These are phyloP conservation scores for Penicillium lagena DNA, from an alignment of 495 filamentous ascomycete genomes.

Conservation along the genomic window DNA sequence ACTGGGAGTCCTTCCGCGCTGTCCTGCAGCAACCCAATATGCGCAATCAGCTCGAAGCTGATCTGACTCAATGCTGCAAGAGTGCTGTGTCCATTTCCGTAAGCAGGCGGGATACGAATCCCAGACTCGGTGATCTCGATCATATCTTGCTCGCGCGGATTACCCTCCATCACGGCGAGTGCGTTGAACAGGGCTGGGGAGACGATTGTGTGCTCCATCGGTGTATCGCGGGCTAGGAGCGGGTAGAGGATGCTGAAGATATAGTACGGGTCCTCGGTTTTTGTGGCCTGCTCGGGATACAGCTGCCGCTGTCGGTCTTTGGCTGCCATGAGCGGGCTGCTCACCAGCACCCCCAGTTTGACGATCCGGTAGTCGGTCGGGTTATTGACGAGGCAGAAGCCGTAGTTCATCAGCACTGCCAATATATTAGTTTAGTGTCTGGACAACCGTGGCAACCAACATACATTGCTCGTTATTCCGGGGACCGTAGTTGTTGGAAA, in stretches of 20 bases:
- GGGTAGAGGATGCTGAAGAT: conserved; percentile 43
- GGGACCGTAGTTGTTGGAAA: conserved; percentile 64
- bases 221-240: conserved; percentile 22
- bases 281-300: conserved; percentile 24
- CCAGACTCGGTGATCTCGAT: conserved; percentile 26
- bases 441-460: conserved; percentile 5
- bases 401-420: conserved; percentile 61
- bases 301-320: conserved; percentile 27
- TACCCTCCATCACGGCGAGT: conserved; percentile 34
- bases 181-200: conserved; percentile 40
- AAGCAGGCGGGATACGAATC: conserved; percentile 25
- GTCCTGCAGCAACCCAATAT: conserved; percentile 26
- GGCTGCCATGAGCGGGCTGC: conserved; percentile 33
- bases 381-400: conserved; percentile 56
- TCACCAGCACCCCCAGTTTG: conserved; percentile 32
- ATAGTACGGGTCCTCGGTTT: conserved; percentile 37
- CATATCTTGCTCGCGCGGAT: conserved; percentile 32
- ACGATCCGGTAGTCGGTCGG: conserved; percentile 47
- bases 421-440: conserved; percentile 2
- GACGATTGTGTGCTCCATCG: conserved; percentile 40
- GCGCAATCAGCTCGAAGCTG: conserved; percentile 37
- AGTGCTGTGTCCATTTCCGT: conserved; percentile 30
- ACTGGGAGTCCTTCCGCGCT: conserved; percentile 16
- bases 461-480: conserved; percentile 60
- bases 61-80: conserved; percentile 36